These are phyloP conservation scores for Picochlorum sp. DNA, from an alignment of 139 green algal genomes.

Conservation along the genomic window DNA sequence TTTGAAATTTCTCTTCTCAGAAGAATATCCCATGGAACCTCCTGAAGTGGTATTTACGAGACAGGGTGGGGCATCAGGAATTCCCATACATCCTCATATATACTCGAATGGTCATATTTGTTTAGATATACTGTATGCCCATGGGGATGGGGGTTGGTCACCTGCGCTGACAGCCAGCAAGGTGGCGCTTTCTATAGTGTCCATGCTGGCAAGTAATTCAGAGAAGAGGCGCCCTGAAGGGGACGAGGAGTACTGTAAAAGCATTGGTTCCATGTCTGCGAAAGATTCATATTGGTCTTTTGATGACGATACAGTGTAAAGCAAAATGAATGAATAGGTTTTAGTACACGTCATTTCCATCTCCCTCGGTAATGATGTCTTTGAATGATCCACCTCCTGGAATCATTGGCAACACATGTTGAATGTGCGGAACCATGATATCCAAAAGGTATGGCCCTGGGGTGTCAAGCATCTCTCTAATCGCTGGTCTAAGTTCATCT, in stretches of 20 bases:
- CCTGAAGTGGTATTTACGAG: slow-evolving; percentile 65
- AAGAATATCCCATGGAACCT: slow-evolving; percentile 63
- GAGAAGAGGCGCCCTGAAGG: slow-evolving; percentile 47
- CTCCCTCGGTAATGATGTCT: slow-evolving; percentile 92
- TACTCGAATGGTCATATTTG: slow-evolving; percentile 88
- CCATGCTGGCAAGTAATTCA: slow-evolving; percentile 79
- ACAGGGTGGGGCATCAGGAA: slow-evolving; percentile 18
- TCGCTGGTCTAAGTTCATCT: slow-evolving; percentile 49
- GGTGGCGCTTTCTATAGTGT: slow-evolving; percentile 54
- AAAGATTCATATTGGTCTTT: slow-evolving; percentile 69
- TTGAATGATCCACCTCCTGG: slow-evolving; percentile 89
- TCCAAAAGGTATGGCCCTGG: slow-evolving; percentile 95
- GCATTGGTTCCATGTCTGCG: slow-evolving; percentile 42
- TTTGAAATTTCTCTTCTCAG: slow-evolving; percentile 57
- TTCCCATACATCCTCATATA: slow-evolving; percentile 80
- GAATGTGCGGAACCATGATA: slow-evolving; percentile 97
- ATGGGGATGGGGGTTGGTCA: slow-evolving; percentile 70
- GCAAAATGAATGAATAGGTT: not conserved
- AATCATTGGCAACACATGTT: slow-evolving; percentile 99
- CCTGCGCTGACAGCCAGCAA: slow-evolving; percentile 85
- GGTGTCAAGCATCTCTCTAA: slow-evolving; percentile 84
- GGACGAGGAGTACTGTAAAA: slow-evolving; percentile 60
- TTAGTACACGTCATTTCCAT: slow-evolving; percentile 56
- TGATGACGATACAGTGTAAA: slow-evolving; percentile 58
- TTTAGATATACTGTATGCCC: slow-evolving; percentile 82